Percentiles rank a stretch among this genome's conserved stretches.
phyloP scores from a whole-genome alignment of 148 eudicot genomes.

The Tetragonia tetragonoides region DNA sequence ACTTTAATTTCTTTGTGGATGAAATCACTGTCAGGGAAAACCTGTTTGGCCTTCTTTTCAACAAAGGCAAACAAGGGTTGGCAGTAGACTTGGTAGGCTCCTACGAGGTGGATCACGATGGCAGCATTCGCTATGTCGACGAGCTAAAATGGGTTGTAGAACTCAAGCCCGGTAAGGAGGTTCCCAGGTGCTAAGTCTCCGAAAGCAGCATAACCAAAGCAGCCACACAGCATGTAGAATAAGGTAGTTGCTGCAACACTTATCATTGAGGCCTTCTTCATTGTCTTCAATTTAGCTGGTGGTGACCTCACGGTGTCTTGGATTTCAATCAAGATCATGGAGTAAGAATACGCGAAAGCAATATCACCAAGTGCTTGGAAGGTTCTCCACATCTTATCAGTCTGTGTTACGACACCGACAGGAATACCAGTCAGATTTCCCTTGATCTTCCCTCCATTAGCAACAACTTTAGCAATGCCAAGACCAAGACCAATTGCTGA shows the following conservation, averaged over 20 bases:
- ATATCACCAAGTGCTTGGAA: conserved; percentile 73
- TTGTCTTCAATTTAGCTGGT: conserved; percentile 50
- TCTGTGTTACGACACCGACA: conserved; percentile 50
- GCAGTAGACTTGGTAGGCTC: conserved; percentile 58
- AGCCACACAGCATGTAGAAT: conserved; percentile 57
- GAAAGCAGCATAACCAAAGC: conserved; percentile 56
- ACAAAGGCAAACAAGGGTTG: conserved; percentile 56
- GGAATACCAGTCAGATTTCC: conserved; percentile 51
- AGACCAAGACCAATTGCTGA: conserved; percentile 77
- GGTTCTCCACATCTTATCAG: conserved; percentile 61
- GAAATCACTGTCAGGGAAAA: conserved; percentile 39
- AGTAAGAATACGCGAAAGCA: conserved; percentile 76
- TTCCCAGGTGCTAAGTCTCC: conserved; percentile 50
- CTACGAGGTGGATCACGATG: conserved; percentile 50
- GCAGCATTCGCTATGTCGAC: conserved; percentile 56
- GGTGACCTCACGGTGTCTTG: conserved; percentile 52
- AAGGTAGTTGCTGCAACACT: conserved; percentile 46
- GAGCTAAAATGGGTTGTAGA: conserved; percentile 64
- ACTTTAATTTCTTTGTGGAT: conserved; percentile 38
- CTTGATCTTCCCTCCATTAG: conserved; percentile 33
- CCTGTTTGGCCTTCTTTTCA: conserved; percentile 30
- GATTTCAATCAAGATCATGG: conserved; percentile 65
- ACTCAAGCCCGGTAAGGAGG: conserved; percentile 56
- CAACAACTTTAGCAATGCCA: conserved; percentile 65
- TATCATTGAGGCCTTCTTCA: conserved; percentile 47